phyloP scores from a whole-genome alignment of 441 rosid genomes.

The Kokia cookei region DNA sequence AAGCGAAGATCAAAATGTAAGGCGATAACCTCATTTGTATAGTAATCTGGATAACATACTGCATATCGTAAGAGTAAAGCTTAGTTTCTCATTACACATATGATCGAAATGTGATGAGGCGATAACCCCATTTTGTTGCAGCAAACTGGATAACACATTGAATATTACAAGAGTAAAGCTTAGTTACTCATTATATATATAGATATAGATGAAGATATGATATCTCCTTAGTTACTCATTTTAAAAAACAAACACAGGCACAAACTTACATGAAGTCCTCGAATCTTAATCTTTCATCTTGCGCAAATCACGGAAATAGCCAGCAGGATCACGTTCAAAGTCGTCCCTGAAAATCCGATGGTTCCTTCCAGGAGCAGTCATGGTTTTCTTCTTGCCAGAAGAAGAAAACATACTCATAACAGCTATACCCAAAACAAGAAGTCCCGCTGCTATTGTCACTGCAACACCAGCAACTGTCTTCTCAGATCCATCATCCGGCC shows the following conservation, averaged over 20 bases:
- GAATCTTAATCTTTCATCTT: background rate
- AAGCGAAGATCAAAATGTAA: background rate
- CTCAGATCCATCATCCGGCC: background rate
- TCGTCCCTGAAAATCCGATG: conserved; percentile 4
- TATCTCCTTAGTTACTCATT: too few species aligned
- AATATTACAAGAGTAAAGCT: background rate
- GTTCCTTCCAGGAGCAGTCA: conserved; percentile 20
- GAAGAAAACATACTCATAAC: too few species aligned
- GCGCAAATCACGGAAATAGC: conserved; percentile 10
- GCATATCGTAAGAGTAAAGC: background rate
- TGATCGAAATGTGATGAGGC: background rate
- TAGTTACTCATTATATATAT: background rate
- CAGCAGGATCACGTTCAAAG: background rate
- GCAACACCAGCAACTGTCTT: background rate
- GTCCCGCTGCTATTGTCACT: background rate
- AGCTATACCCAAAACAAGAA: background rate
- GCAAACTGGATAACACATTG: background rate
- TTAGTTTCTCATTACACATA: background rate
- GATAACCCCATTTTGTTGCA: background rate
- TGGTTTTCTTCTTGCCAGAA: conserved; percentile 2
- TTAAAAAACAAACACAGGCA: too few species aligned
- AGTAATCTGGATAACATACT: background rate
- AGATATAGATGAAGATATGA: background rate
- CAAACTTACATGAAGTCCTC: background rate
- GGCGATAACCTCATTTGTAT: background rate